Base-by-base conservation (phyloP, 306 rosid genomes). In the Vicia sativa region DNA sequence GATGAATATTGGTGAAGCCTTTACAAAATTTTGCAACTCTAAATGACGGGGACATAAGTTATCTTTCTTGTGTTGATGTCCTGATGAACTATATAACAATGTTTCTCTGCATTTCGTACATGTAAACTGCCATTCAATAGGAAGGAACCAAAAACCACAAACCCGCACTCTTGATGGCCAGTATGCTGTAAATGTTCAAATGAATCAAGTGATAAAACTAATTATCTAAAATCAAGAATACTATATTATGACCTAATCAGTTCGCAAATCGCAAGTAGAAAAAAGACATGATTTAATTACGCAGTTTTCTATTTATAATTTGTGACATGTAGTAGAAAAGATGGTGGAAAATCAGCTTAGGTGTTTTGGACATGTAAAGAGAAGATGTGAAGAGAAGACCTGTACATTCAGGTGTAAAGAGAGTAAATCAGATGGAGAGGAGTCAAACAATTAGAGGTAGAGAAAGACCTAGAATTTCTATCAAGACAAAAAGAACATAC, bases 111-210 rank as follows among this genome's bases (percentile, higher is more conserved):
- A 90, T 71, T 71, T 70, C 79, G 68, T 74, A 79, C 96, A 90
- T 55, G 96, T 82, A 74, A 84, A 82, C 79, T 90, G 95, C 95
- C 95, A 90, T 65, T 87, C 88, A 63, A 39, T 52, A 14, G 91
- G 91, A 57, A 84, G 83, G 71, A 87, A 90, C 96, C 95, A 90
- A 76, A 87, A 90, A 75, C 96, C 96, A 80, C 87, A 87, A 70
- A 82, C 86, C 54, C 74, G 86, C 65, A 84, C 85, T 62, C 71
- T 76, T 8, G 83, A 58, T 25, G 96, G 95, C 95, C 96, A 90
- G 53, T 90, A 90, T 67, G 81, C 96, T 90, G 87, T 65, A 66
- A 72, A 70, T 49, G 45, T 46, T 35, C 44, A 65, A 43, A 46
- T 35, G 35, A 69, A 64, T 77, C 37, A 35, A 62, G 68, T 60